These are phyloP conservation scores for Echeveria elegans DNA, from an alignment of 164 flowering plant genomes.

Conservation along the genomic window DNA sequence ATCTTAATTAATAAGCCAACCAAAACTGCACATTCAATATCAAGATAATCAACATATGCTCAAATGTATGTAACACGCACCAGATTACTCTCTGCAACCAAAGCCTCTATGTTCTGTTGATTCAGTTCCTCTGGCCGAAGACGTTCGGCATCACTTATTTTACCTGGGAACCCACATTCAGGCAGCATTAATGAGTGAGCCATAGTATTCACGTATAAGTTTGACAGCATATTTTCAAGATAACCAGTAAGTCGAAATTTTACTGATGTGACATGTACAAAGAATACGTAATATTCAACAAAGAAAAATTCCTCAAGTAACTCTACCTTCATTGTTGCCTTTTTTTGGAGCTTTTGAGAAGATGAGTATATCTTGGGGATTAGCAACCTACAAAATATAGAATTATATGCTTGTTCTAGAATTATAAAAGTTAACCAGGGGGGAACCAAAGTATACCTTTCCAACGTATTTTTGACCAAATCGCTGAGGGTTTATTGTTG, in stretches of 20 bases:
- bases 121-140: slow-evolving; percentile 96
- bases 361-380: slow-evolving; percentile 97
- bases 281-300: not conserved
- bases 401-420: slow-evolving; percentile 8
- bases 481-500: slow-evolving; percentile 97
- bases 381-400: slow-evolving; percentile 64
- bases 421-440: not conserved
- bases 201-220: not conserved
- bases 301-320: not conserved
- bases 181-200: not conserved
- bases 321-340: slow-evolving; percentile 50
- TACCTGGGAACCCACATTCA: slow-evolving; percentile 29
- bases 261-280: not conserved
- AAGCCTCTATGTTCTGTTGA: slow-evolving; percentile 96
- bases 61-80: slow-evolving; percentile 26
- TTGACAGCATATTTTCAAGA: not conserved
- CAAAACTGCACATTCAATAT: not conserved
- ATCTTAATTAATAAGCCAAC: not conserved
- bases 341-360: slow-evolving; percentile 78
- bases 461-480: slow-evolving; percentile 99
- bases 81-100: slow-evolving; percentile 94
- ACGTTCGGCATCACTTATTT: slow-evolving; percentile 65
- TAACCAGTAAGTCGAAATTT: not conserved
- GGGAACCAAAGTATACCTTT: slow-evolving; percentile 57
- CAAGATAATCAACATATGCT: not conserved